These are phyloP conservation scores for Musa balbisiana DNA, from an alignment of 202 grass and related monocot genomes.

Conservation along the genomic window DNA sequence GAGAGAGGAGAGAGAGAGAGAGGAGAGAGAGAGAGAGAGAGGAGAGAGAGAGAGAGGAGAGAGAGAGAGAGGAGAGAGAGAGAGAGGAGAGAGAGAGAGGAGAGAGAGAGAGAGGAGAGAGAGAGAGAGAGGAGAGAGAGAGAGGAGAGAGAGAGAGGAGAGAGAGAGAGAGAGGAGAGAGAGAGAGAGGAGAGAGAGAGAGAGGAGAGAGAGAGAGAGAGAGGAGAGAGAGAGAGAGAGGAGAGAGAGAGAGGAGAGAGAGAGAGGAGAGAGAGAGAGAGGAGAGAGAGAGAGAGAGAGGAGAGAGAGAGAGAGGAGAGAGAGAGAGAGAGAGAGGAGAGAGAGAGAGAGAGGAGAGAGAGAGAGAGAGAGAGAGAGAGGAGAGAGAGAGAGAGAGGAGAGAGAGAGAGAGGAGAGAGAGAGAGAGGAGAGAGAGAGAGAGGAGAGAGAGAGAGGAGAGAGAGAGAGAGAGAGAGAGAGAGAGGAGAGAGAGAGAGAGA, in stretches of 20 bases:
- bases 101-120: conserved; percentile 87
- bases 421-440: conserved; percentile 83
- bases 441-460: too few relatives aligned
- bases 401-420: conserved; percentile 83
- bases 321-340: conserved; percentile 85
- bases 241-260: too few relatives aligned
- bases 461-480: conserved; percentile 84
- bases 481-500: conserved; percentile 90
- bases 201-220: conserved; percentile 85
- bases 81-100: too few relatives aligned
- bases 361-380: conserved; percentile 84
- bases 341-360: conserved; percentile 82
- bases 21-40: conserved; percentile 85
- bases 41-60: conserved; percentile 91
- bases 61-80: conserved; percentile 82
- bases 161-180: conserved; percentile 85
- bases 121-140: too few relatives aligned
- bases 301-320: conserved; percentile 84
- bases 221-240: conserved; percentile 85
- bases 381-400: conserved; percentile 86
- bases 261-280: conserved; percentile 84
- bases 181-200: conserved; percentile 80
- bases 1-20: conserved; percentile 83
- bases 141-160: conserved; percentile 83
- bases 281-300: conserved; percentile 81